Base-by-base conservation (phyloP, 768 basidiomycete species). In the Scleroderma bovista region DNA sequence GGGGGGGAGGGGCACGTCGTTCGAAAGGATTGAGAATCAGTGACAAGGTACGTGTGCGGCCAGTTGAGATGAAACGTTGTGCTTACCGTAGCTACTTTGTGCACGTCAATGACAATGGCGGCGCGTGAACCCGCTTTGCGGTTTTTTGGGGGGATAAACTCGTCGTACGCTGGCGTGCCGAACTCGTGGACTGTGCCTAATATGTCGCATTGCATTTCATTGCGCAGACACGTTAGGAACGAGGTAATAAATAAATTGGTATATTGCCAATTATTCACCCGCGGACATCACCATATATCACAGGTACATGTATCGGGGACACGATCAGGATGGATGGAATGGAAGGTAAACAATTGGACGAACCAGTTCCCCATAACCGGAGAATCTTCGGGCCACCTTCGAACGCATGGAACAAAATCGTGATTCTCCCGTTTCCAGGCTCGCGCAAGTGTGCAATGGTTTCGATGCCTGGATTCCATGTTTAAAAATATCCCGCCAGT, bases 371-470 rank as follows among this genome's bases (percentile, higher is more conserved):
- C 58, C 77, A 86, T 12, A 84, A 66, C 19, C 83, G 70, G n/a
- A 75, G 58, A 54, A 84, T 81, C 16, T 73, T 72, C 0, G 82
- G 80, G 0, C 77, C 74, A 2, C 81, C 82, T 38, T 79, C 75
- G 43, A 84, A 83, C 0, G 80, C 80, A 51, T 68, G 70, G 65
- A 86, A 84, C 61, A 84, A 61, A 50, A 84, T 68, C 0, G 82
- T 83, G 29, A 85, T 74, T 16, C 83, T 67, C 1, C 74, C 77
- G 55, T 85, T 85, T 51, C 66, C 66, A 0, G 66, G 59, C 56
- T 84, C 81, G n/a, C 76, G 71, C 31, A 84, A 44, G 54, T 84
- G 83, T 2, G 82, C 68, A 38, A 82, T 74, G 0, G 80, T 83
- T 62, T 83, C 82, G 34, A 75, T 57, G 9, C 80, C 79, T 81